phyloP scores from a whole-genome alignment of 2,329 filamentous ascomycete species.

The Neurospora sp. region DNA sequence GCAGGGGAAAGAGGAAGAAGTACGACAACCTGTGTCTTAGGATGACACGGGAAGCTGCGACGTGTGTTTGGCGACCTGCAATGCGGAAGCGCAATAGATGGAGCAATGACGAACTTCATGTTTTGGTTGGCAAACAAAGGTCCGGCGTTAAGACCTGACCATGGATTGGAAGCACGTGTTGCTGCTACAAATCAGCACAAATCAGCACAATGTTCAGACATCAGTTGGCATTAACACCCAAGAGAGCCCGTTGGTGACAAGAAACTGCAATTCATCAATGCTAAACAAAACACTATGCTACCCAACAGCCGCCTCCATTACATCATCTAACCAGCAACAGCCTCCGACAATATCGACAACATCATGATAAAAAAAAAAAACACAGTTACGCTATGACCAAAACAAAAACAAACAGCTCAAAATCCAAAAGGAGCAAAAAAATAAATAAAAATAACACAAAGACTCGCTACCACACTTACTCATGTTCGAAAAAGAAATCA shows the following conservation, averaged over 20 bases:
- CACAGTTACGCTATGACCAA: background rate
- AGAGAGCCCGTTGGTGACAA: background rate
- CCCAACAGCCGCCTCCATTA: background rate
- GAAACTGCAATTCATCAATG: background rate
- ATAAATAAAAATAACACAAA: conserved; percentile 1
- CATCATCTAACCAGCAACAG: background rate
- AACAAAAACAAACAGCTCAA: conserved; percentile 1
- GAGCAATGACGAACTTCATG: background rate
- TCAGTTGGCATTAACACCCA: background rate
- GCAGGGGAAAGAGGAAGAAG: background rate
- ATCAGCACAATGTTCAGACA: background rate
- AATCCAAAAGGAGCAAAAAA: conserved; percentile 9
- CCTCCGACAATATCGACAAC: background rate
- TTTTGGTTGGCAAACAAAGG: background rate
- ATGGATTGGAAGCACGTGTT: background rate
- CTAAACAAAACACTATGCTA: background rate
- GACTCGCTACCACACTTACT: background rate
- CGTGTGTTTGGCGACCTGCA: background rate
- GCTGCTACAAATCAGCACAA: background rate
- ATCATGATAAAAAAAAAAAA: background rate
- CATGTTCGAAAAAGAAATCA: background rate
- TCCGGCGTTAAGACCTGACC: background rate
- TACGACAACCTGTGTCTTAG: background rate
- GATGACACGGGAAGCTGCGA: background rate
- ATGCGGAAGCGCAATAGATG: too few species aligned